phyloP scores from a whole-genome alignment of 371 early-diverging fungal genomes.

The Mortierella sp. region DNA sequence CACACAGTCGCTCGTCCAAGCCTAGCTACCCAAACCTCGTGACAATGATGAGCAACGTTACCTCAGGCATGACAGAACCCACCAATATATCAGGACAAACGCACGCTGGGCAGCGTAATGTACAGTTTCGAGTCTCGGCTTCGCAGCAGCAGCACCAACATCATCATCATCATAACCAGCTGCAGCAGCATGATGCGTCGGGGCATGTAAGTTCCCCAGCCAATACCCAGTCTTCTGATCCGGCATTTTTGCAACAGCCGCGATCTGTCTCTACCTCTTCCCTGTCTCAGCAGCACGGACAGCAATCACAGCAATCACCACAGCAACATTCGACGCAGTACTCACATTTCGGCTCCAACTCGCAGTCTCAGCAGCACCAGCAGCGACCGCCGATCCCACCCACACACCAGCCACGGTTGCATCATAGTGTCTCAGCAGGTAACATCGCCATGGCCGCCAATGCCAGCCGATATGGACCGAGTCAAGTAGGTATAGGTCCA shows the following conservation, averaged over 20 bases:
- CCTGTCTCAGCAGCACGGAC: conserved; percentile 3
- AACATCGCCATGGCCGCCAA: conserved; percentile 24
- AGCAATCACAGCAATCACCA: neutral
- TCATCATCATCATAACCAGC: conserved; percentile 8
- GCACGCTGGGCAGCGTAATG: conserved; percentile 22
- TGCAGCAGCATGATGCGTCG: conserved; percentile 18
- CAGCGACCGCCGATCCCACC: conserved; percentile 45
- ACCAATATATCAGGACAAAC: conserved; percentile 8
- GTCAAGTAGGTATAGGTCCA: neutral
- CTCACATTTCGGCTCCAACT: conserved; percentile 9
- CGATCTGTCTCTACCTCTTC: conserved; percentile 7
- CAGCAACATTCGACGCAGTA: conserved; percentile 10
- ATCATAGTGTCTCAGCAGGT: conserved; percentile 45
- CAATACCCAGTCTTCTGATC: conserved; percentile 13
- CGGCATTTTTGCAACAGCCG: conserved; percentile 9
- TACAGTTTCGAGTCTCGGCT: conserved; percentile 29
- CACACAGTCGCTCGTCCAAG: neutral
- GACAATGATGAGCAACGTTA: conserved; percentile 30
- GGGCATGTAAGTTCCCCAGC: conserved; percentile 1
- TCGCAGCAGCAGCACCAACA: conserved; percentile 23
- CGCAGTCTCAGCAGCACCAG: conserved; percentile 22
- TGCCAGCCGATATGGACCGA: conserved; percentile 13
- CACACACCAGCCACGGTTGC: conserved; percentile 34
- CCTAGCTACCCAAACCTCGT: neutral
- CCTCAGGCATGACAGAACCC: conserved; percentile 14